A percentile compares a stretch with the other conserved stretches of the same genome.
phyloP scores from a whole-genome alignment of 768 basidiomycete species.

The Rhizopogon roseolus region DNA sequence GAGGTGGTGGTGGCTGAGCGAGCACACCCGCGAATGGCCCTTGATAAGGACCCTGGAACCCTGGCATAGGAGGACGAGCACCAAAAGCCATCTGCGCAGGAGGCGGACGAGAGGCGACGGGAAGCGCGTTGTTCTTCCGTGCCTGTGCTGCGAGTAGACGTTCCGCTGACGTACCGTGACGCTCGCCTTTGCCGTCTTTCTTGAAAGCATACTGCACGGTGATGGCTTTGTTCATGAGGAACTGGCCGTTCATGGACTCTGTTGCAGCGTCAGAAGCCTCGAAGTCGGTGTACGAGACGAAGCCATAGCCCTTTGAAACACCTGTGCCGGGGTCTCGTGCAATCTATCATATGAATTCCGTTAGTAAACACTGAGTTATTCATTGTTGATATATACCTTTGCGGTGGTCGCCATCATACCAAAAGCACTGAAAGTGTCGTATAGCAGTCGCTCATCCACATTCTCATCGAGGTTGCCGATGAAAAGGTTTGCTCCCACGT shows the following conservation, averaged over 20 bases:
- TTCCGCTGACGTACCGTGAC: constrained; percentile 96
- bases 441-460: constrained; percentile 88
- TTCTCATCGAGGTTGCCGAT: constrained; percentile 94
- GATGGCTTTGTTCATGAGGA: constrained; percentile 98
- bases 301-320: constrained; percentile 94
- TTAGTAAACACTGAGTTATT: constrained; percentile 1
- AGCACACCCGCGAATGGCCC: constrained; percentile 93
- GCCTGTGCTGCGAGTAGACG: constrained; percentile 93
- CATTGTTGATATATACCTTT: constrained; percentile 44
- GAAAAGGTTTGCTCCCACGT: constrained; percentile 96
- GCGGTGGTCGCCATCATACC: constrained; percentile 89
- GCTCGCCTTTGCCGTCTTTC: constrained; percentile 97
- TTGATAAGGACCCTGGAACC: constrained; percentile 73
- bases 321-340: constrained; percentile 84
- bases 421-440: constrained; percentile 95
- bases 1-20: constrained; percentile 76
- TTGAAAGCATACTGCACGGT: constrained; percentile 98
- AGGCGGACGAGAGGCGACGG: constrained; percentile 68
- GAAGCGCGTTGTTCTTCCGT: constrained; percentile 89
- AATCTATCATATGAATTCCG: constrained; percentile 46
- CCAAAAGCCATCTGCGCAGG: constrained; percentile 67
- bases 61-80: constrained; percentile 59
- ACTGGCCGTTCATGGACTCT: constrained; percentile 96
- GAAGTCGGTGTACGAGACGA: constrained; percentile 96
- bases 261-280: constrained; percentile 95